Base-by-base conservation (phyloP, 345 rosid species). In the Brassica rapa region DNA sequence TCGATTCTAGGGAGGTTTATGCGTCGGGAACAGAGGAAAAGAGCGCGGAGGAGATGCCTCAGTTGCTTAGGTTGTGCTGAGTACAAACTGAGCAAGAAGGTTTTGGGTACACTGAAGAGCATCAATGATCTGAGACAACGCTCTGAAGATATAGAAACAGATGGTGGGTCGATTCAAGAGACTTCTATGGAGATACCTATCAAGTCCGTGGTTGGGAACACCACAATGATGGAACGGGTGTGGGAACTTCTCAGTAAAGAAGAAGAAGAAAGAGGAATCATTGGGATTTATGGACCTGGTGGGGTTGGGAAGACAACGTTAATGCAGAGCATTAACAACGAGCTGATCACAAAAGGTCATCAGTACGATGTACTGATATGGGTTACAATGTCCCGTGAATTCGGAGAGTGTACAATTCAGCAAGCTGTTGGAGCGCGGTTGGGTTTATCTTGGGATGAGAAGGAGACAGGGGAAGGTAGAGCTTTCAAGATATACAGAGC, bases 371-470 rank as follows among this genome's bases (percentile, higher is more conserved):
- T 32, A 10, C 76, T 86, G 21, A 81, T 83, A 32, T 86, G 86
- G 87, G 89, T 79, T 62, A 76, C 78, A 23, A 74, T 81, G 73
- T 75, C 87, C 2, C 74, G 80, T 49, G 86, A 82, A 11, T 81
- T 67, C 8, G 73, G 65, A 8, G 80, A 72, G 73, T 84, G 71
- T 33, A 78, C 77, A 35, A 70, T 86, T 56, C 86, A 86, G 74
- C 39, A 69, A 61, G 80, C 81, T 23, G 56, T 86, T 56, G 88
- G 78, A 37, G 70, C 75, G 5, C 71, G 63, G 61, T 55, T 84
- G 27, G 83, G 85, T 63, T 72, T 86, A 74, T 24, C 83, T 41
- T 84, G 83, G 86, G 85, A 80, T 19, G 82, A 75, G 19, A 83
- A 37, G 39, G 81, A 77, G 49, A 66, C 77, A 8, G 84, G 68